Conservation (phyloP, 208 protist species). For the Trypanosoma vivax region DNA sequence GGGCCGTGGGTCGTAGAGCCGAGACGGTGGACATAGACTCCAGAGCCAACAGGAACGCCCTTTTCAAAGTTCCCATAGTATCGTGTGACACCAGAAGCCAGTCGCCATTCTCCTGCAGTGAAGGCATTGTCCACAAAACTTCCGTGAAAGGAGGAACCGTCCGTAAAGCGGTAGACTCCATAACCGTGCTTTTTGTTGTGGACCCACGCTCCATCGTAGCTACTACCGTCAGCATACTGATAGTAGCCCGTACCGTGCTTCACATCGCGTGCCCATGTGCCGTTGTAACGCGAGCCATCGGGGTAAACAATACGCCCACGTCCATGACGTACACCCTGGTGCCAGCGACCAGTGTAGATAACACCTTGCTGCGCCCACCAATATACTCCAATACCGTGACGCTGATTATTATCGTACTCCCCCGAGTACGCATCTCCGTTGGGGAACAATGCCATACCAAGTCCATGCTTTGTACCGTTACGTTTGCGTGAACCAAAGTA, state of each 20-base stretch:
- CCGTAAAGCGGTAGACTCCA: constrained; percentile 65
- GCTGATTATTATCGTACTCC: constrained; percentile 75
- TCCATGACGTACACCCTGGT: constrained; percentile 60
- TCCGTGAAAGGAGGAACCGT: constrained; percentile 64
- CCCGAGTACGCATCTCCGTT: constrained; percentile 84
- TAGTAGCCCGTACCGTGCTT: constrained; percentile 73
- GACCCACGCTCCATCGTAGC: constrained; percentile 75
- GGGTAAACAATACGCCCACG: constrained; percentile 82
- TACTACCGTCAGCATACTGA: constrained; percentile 79
- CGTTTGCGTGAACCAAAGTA: constrained; percentile 60
- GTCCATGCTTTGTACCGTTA: constrained; percentile 82
- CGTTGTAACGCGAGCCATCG: constrained; percentile 77
- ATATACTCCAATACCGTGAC: constrained; percentile 70
- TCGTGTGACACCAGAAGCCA: constrained; percentile 59
- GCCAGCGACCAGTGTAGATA: constrained; percentile 72
- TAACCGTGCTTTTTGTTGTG: constrained; percentile 70
- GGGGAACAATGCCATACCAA: constrained; percentile 80
- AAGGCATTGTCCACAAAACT: constrained; percentile 76
- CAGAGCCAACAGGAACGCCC: constrained; percentile 61
- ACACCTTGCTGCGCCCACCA: constrained; percentile 55
- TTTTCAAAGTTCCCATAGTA: constrained; percentile 82
- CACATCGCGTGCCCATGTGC: constrained; percentile 55
- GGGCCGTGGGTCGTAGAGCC: constrained; percentile 36
- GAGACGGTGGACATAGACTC: constrained; percentile 78
- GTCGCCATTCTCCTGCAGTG: constrained; percentile 72